Percentiles rank a stretch among this genome's conserved stretches.
These are phyloP conservation scores for Dalechampia spathulata DNA, from an alignment of 441 rosid species.

Conservation along the genomic window DNA sequence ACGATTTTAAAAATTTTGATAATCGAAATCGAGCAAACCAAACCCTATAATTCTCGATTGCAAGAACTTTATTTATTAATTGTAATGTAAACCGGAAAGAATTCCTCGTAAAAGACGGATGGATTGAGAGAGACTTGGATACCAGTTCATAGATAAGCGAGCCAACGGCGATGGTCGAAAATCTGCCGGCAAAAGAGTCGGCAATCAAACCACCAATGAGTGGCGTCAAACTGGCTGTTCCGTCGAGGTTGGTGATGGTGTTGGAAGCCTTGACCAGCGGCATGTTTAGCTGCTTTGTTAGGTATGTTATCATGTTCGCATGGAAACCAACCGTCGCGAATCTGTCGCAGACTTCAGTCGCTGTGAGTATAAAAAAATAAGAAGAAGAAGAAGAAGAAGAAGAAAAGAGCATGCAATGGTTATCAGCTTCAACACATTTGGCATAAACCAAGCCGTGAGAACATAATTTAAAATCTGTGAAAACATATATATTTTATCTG, in stretches of 20 bases:
- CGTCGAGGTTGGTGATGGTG: constrained; percentile 45
- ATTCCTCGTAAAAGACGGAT: no score
- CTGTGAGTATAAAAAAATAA: constrained; percentile 24
- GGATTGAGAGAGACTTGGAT: no score
- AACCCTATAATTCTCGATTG: no score
- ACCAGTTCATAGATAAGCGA: constrained; percentile 47
- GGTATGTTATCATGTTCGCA: constrained; percentile 49
- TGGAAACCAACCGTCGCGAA: constrained; percentile 48
- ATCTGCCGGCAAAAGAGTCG: constrained; percentile 51
- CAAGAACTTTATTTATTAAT: no score
- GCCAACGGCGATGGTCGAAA: constrained; percentile 45
- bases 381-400: no score
- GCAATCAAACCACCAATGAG: constrained; percentile 53
- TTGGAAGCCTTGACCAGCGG: constrained; percentile 50
- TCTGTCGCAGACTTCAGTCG: constrained; percentile 47
- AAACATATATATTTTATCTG: no score
- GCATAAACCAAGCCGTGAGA: no score
- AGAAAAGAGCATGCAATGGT: no score
- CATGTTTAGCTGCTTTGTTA: constrained; percentile 48
- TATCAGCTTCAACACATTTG: no score
- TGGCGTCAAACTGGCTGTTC: constrained; percentile 44
- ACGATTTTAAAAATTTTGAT: no score
- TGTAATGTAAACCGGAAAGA: no score
- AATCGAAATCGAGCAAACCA: no score
- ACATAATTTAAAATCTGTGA: background rate